Base-by-base conservation (phyloP, 352 stramenopile species). In the Phytophthora pluvialis region DNA sequence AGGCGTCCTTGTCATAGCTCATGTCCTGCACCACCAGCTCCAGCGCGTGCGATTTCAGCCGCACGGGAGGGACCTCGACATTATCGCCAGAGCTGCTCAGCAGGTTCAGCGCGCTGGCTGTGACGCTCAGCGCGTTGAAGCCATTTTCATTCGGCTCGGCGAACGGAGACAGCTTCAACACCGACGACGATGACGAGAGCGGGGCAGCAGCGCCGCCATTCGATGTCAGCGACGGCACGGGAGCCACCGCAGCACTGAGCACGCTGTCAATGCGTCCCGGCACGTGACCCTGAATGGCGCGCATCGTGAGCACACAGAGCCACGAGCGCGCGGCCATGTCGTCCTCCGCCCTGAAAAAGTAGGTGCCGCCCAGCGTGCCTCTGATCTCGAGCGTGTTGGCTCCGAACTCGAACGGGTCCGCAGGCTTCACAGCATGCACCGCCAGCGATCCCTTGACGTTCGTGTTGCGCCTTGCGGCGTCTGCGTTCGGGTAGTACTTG, bases 281-380 rank as follows among this genome's bases (percentile, higher is more conserved):
- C 4, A 90, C 72, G 47, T 85, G 78, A 28, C 78, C 73, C 58
- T 95, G 83, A 69, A 95, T 91, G 8, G 87, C 87, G 31, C 87
- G 80, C 69, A 91, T 93, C 33, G 86, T 93, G 33, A 93, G 71
- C 49, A 95, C 83, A 55, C 81, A 87, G 32, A 95, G 77, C 87
- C 87, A 95, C 51, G 85, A 88, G 45, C 85, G 80, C 50, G 82
- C 82, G 4, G 77, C 81, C 70, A 91, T 85, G 43, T 92, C 83
- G 68, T 91, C 82, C 31, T 95, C 87, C 0, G 83, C 80, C 21
- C 82, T 80, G 56, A 95, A 88, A 64, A 92, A 92, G 67, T 93
- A 95, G 29, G 78, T 95, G 50, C 80, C 87, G 21, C 87, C 87
- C 5, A 93, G 62, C 25, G 83, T 93, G 36, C 86, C 85, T 52